phyloP scores from a whole-genome alignment of 2,329 filamentous ascomycete species.

The Neofusicoccum kwambonambiense region DNA sequence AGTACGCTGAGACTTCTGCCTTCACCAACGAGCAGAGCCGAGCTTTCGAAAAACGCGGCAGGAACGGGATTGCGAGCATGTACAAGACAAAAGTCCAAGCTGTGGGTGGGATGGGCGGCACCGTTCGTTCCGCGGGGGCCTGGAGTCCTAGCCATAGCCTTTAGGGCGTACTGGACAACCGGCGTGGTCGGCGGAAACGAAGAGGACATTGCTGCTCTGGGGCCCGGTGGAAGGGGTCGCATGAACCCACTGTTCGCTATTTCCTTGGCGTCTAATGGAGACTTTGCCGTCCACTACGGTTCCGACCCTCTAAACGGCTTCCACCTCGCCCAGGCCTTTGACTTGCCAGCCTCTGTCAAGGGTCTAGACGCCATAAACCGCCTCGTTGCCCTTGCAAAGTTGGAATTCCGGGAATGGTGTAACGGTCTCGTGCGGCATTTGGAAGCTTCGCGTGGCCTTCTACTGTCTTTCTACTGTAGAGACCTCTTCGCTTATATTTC shows the following conservation, averaged over 20 bases:
- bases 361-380: background rate
- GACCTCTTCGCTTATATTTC: conserved; percentile 55
- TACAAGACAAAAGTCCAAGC: background rate
- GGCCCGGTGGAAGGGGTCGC: conserved; percentile 19
- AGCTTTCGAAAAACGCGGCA: background rate
- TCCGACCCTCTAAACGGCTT: conserved; percentile 56
- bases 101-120: background rate
- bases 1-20: conserved; percentile 27
- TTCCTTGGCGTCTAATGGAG: conserved; percentile 31
- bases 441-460: conserved; percentile 27
- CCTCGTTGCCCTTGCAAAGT: conserved; percentile 37
- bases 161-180: conserved; percentile 30
- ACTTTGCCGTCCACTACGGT: conserved; percentile 47
- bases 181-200: conserved; percentile 22
- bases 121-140: background rate
- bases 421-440: conserved; percentile 38
- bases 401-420: conserved; percentile 51
- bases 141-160: conserved; percentile 9
- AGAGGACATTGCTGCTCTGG: conserved; percentile 15
- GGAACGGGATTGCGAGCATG: background rate
- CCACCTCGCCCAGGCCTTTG: conserved; percentile 49
- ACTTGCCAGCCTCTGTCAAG: conserved; percentile 1
- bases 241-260: conserved; percentile 44
- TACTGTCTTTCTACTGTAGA: conserved; percentile 47
- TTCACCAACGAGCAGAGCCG: background rate